Evolutionary conservation across 2,329 filamentous ascomycete species (phyloP), one percentile per base, ranked within the genome.

Genomic region (Dothideomycetes sp.): DNA sequence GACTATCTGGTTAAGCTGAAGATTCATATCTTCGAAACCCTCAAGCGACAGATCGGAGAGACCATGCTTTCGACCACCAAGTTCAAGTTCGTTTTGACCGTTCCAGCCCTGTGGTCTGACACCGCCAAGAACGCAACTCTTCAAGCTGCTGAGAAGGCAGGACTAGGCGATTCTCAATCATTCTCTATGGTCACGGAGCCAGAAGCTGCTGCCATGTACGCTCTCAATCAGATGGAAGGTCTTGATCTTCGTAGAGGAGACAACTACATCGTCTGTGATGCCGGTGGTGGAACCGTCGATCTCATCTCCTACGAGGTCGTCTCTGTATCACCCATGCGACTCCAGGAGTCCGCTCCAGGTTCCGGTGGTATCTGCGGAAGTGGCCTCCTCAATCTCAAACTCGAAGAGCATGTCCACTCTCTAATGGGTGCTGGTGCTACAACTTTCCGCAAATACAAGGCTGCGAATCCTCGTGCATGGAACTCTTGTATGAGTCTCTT

Each of bases 221-320:
- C 83, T 0, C 69, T 87, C 34, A 85, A 84, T 61, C 81, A 80
- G 0, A 85, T 87, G n/a, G 82, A 85, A 53, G 81, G 81, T 1
- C 84, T 83, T 50, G 75, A 84, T 44, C 61, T 87, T 22, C 79
- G 74, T 33, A 10, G 8, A 4, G 82, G 82, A 1, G 71, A 76
- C 43, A 73, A 73, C 46, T 74, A 74, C 43, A 63, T 76, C 22
- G 70, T 76, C 3, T 76, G 72, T 43, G 73, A 77, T 54, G 71
- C 71, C 34, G 65, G 64, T 45, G 73, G 73, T 35, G 73, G 73
- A 1, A 76, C 73, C 2, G 73, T 88, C 5, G 83, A 87, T 70
- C n/a, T 91, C 28, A 89, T 88, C 47, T 82, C 84, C 1, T 89
- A 89, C 60, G 82, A 84, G 51, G 84, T 89, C 46, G 80, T 80